Percentiles rank a stretch among this genome's conserved stretches.
These are phyloP conservation scores for Scytalidium lignicola DNA, from an alignment of 2,329 filamentous ascomycete genomes.

Conservation along the genomic window DNA sequence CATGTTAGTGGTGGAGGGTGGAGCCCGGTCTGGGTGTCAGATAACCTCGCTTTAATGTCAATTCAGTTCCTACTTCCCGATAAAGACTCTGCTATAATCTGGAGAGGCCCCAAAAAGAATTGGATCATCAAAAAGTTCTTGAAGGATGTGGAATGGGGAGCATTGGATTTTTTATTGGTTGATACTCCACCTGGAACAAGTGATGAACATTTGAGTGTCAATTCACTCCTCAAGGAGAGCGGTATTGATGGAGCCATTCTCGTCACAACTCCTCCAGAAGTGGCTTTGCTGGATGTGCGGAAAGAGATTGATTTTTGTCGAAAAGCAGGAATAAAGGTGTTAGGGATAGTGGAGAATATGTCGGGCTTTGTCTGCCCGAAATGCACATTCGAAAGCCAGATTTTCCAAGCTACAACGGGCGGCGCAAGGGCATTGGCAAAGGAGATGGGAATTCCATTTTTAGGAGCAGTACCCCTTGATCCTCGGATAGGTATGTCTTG, in stretches of 20 bases:
- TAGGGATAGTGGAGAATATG: conserved; percentile 98
- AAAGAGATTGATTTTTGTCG: conserved; percentile 98
- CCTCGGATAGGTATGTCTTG: conserved; percentile 94
- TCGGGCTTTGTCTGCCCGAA: conserved; percentile 93
- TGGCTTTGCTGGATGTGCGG: conserved; percentile 83
- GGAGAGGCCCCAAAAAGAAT: conserved; percentile 98
- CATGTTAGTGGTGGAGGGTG: conserved; percentile 85
- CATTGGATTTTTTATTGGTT: conserved; percentile 86
- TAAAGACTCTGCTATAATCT: conserved; percentile 91
- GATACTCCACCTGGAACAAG: conserved; percentile 94
- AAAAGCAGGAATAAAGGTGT: conserved; percentile 83
- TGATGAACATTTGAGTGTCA: conserved; percentile 93
- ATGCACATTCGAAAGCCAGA: conserved; percentile 75
- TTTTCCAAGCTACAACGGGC: conserved; percentile 88
- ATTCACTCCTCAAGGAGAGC: conserved; percentile 82
- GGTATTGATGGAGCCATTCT: conserved; percentile 91
- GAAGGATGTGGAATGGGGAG: conserved; percentile 97
- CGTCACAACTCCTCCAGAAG: conserved; percentile 93
- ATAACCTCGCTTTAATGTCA: conserved; percentile 94
- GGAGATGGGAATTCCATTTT: conserved; percentile 82
- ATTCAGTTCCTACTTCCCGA: conserved; percentile 79
- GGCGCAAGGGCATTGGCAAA: conserved; percentile 75
- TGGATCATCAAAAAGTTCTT: conserved; percentile 96
- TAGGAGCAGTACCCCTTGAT: conserved; percentile 87
- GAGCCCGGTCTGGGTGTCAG: conserved; percentile 92